Evolutionary conservation across 257 asterid genomes (phyloP).

Genomic region (Solanum phureja): DNA sequence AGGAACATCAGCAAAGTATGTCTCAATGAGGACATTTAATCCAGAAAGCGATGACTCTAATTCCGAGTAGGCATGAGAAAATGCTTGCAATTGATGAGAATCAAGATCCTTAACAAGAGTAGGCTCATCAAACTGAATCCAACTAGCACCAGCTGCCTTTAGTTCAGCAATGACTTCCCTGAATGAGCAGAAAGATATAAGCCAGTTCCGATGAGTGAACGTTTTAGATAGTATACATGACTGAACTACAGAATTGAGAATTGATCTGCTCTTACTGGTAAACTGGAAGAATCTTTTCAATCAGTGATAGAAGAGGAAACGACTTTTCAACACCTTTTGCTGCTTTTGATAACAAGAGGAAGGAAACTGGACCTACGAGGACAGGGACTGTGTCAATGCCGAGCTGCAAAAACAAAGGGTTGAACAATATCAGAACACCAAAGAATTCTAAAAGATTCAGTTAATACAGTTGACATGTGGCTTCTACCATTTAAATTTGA

Average conservation of each 20-base stretch:
- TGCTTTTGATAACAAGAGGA: slow-evolving; percentile 39
- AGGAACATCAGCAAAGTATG: slow-evolving; percentile 52
- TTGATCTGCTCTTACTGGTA: slow-evolving; percentile 22
- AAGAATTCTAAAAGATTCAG: background rate
- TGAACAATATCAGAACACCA: background rate
- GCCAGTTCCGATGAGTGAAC: background rate
- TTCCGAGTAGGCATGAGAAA: slow-evolving; percentile 30
- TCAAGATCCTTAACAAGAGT: slow-evolving; percentile 39
- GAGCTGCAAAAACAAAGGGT: slow-evolving; percentile 14
- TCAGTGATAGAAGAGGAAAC: slow-evolving; percentile 30
- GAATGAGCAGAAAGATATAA: background rate
- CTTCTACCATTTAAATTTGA: background rate
- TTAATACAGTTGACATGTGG: background rate
- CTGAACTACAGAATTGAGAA: background rate
- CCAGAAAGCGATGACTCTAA: slow-evolving; percentile 37
- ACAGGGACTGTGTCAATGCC: slow-evolving; percentile 42
- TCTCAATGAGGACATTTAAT: slow-evolving; percentile 29
- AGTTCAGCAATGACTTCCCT: slow-evolving; percentile 39
- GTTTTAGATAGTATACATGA: background rate
- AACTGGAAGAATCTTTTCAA: slow-evolving; percentile 38
- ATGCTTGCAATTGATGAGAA: slow-evolving; percentile 30
- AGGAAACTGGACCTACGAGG: slow-evolving; percentile 42
- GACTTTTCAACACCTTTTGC: slow-evolving; percentile 43
- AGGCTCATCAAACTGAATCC: slow-evolving; percentile 45
- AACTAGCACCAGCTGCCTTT: slow-evolving; percentile 37